Evolutionary conservation across 257 asterid species (phyloP).

Genomic region (Solanum chmielewskii): DNA sequence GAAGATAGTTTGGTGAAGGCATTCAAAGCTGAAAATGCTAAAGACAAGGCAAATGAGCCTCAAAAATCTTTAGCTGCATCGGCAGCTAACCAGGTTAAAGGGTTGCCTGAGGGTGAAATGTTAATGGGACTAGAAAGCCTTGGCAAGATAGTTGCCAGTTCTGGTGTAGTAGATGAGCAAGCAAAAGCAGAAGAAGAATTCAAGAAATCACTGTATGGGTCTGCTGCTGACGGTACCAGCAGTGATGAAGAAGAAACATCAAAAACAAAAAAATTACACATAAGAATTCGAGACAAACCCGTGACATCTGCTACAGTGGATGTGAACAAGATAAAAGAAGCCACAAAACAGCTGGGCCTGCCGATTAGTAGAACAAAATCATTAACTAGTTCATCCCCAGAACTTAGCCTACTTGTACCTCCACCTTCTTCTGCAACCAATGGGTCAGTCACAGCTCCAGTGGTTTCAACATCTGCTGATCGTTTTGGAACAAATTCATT

Average conservation of each 20-base stretch:
- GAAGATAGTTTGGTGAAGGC: conserved; percentile 85
- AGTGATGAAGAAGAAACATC: conserved; percentile 93
- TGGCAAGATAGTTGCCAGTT: conserved; percentile 40
- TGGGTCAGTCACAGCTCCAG: conserved; percentile 34
- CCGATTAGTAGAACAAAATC: conserved; percentile 86
- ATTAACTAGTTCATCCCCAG: conserved; percentile 58
- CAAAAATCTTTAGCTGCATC: conserved; percentile 35
- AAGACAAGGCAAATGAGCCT: conserved; percentile 39
- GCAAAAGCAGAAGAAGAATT: conserved; percentile 96
- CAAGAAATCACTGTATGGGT: conserved; percentile 68
- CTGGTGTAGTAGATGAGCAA: conserved; percentile 71
- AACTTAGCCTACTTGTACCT: conserved; percentile 52
- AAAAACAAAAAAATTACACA: conserved; percentile 60
- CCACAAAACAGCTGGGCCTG: conserved; percentile 77
- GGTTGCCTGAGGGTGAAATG: conserved; percentile 31
- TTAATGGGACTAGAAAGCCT: conserved; percentile 78
- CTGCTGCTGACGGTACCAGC: conserved; percentile 89
- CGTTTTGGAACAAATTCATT: conserved; percentile 53
- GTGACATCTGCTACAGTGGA: conserved; percentile 78
- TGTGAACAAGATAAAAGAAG: conserved; percentile 91
- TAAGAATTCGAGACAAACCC: conserved; percentile 83
- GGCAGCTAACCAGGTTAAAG: conserved; percentile 35
- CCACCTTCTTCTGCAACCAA: conserved; percentile 43
- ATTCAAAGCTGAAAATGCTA: conserved; percentile 49
- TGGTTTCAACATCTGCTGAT: conserved; percentile 53